A percentile compares a stretch with the other conserved stretches of the same genome.
These are phyloP conservation scores for Ceratobasidium papillatum DNA, from an alignment of 1,284 basidiomycete genomes.

Conservation along the genomic window DNA sequence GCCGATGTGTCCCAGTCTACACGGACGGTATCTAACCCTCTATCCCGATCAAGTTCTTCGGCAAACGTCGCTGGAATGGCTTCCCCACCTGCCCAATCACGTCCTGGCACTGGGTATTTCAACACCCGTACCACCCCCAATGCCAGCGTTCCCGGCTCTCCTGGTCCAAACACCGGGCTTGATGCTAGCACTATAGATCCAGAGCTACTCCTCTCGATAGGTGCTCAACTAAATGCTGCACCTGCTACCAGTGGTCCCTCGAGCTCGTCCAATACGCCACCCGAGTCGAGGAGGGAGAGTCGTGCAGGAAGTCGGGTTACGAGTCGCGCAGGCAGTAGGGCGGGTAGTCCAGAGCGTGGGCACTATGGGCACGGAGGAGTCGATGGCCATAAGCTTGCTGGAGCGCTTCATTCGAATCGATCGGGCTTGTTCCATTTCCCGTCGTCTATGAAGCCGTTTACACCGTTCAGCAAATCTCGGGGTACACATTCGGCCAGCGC, in stretches of 20 bases:
- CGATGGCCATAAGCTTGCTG: conserved; percentile 24
- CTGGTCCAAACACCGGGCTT: conserved; percentile 54
- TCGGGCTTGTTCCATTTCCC: conserved; percentile 43
- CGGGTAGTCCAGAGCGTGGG: conserved; percentile 54
- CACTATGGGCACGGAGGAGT: conserved; percentile 24
- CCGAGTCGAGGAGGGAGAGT: conserved; percentile 48
- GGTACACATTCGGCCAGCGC: conserved; percentile 48
- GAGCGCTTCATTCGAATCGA: conserved; percentile 34
- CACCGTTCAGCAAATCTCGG: conserved; percentile 58
- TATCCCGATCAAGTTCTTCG: conserved; percentile 21
- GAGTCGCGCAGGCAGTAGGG: conserved; percentile 55
- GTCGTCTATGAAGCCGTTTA: conserved; percentile 45
- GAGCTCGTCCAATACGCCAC: conserved; percentile 49
- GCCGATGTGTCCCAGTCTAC: conserved; percentile 33
- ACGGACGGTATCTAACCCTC: conserved; percentile 29
- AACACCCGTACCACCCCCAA: conserved; percentile 44
- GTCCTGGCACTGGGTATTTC: conserved; percentile 52
- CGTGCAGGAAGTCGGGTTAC: conserved; percentile 49
- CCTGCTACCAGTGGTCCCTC: conserved; percentile 45
- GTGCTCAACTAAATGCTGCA: conserved; percentile 51
- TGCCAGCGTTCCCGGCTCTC: conserved; percentile 20
- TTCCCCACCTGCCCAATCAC: conserved; percentile 52
- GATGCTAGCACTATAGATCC: conserved; percentile 75
- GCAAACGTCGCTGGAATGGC: conserved; percentile 20
- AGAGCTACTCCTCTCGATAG: conserved; percentile 76